These are phyloP conservation scores for Tympanopsis confertula DNA, from an alignment of 2,329 filamentous ascomycete genomes.

Conservation along the genomic window DNA sequence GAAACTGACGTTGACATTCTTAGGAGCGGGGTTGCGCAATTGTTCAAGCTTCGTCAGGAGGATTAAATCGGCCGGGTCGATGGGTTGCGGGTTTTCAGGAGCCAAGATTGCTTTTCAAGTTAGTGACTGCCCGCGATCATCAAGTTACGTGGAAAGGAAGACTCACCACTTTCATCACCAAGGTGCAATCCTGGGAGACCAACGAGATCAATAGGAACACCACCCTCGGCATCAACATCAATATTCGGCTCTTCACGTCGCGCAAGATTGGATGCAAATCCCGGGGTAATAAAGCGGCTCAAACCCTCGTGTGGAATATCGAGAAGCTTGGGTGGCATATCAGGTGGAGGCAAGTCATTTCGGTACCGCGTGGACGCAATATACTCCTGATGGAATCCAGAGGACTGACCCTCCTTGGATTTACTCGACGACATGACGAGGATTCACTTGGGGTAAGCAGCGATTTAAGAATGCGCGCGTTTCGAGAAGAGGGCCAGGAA, in stretches of 20 bases:
- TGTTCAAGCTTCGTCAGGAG: slow-evolving; percentile 47
- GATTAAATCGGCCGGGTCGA: slow-evolving; percentile 45
- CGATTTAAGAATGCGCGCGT: too few species aligned
- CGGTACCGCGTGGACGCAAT: slow-evolving; percentile 55
- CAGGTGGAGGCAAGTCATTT: slow-evolving; percentile 54
- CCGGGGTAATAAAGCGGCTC: slow-evolving; percentile 48
- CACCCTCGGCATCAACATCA: slow-evolving; percentile 55
- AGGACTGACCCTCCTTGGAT: neutral
- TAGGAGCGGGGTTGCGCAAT: slow-evolving; percentile 43
- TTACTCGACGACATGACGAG: too few species aligned
- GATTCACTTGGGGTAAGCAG: too few species aligned
- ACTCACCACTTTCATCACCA: slow-evolving; percentile 50
- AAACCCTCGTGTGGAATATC: slow-evolving; percentile 55
- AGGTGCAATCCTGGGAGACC: slow-evolving; percentile 54
- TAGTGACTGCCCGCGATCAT: neutral
- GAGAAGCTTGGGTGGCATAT: slow-evolving; percentile 55
- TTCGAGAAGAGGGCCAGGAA: too few species aligned
- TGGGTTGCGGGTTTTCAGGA: slow-evolving; percentile 35
- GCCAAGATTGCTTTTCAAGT: slow-evolving; percentile 38
- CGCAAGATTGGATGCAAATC: slow-evolving; percentile 48
- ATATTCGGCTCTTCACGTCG: slow-evolving; percentile 55
- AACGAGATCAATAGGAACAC: slow-evolving; percentile 57
- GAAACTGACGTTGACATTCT: slow-evolving; percentile 46
- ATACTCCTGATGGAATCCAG: slow-evolving; percentile 48
- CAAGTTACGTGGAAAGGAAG: neutral